Base-by-base conservation (phyloP, 2,329 filamentous ascomycete genomes). In the Cryphonectria carpinicola region DNA sequence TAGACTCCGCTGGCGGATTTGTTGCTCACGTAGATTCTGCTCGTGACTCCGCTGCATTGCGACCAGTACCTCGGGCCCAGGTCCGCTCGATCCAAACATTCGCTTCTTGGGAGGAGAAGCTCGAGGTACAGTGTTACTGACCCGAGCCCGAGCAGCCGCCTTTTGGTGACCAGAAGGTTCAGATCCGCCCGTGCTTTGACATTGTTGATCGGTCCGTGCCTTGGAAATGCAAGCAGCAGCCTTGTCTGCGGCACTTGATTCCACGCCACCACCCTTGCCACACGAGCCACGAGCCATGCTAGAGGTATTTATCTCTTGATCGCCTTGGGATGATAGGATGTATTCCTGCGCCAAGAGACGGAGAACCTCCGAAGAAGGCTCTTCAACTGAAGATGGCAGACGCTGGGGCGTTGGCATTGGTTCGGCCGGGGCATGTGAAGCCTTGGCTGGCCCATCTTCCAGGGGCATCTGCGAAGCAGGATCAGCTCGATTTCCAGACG, bases 341-440 rank as follows among this genome's bases (percentile, higher is more conserved):
- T 85, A 69, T 73, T 86, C 85, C 71, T 86, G 85, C 0, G 84
- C 84, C 1, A 80, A 83, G 52, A 84, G 77, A 66, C 82, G 80
- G 0, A 80, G 76, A 17, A 82, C 74, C 2, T 75, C 74, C 10
- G 43, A 4, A n/a, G 17, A 28, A 22, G 13, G 14, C 4, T 28
- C 37, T 4, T 3, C 49, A 4, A 22, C 32, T 28, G 25, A 3
- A 19, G 7, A 11, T 17, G 39, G 35, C 46, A 17, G 19, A 66
- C 62, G 37, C 39, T n/a, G 13, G 52, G 46, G 32, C 17, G 39
- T 4, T 58, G 65, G 22, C 6, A 28, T 22, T 35, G 43, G 35
- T 22, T 32, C 52, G 22, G 54, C 11, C 22, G 35, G 61, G 22
- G 37, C 5, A 32, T 61, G 32, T 39, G 49, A 25, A 62, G 56